A percentile compares a stretch with the other conserved stretches of the same genome.
These are phyloP conservation scores for Erysimum cheiranthoides DNA, from an alignment of 345 rosid species.

Conservation along the genomic window DNA sequence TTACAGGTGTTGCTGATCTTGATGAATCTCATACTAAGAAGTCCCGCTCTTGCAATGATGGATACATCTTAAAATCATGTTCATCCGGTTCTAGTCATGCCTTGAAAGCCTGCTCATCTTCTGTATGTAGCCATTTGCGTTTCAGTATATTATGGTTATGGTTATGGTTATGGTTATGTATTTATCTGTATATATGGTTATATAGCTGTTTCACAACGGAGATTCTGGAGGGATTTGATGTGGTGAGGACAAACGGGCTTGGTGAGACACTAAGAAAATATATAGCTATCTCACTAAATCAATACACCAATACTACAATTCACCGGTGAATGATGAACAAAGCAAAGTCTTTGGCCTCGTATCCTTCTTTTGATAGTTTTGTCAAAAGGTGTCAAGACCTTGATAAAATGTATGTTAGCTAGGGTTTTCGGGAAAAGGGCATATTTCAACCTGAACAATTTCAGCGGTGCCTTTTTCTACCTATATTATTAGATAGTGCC, in stretches of 20 bases:
- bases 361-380: slow-evolving; percentile 68
- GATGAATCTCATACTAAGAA: slow-evolving; percentile 42
- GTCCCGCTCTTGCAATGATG: slow-evolving; percentile 48
- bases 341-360: slow-evolving; percentile 43
- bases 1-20: slow-evolving; percentile 59
- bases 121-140: slow-evolving; percentile 57
- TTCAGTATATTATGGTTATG: slow-evolving; percentile 17
- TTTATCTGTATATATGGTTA: not conserved
- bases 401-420: slow-evolving; percentile 82
- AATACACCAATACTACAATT: slow-evolving; percentile 64
- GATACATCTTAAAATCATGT: slow-evolving; percentile 35
- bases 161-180: no score
- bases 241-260: slow-evolving; percentile 74
- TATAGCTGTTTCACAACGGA: slow-evolving; percentile 91
- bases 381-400: slow-evolving; percentile 74
- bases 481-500: no score
- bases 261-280: slow-evolving; percentile 78
- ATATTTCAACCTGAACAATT: no score
- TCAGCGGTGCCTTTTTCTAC: no score
- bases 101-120: slow-evolving; percentile 68
- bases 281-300: slow-evolving; percentile 78
- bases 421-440: no score
- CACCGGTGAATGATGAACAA: slow-evolving; percentile 44
- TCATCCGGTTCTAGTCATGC: slow-evolving; percentile 47
- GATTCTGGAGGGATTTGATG: slow-evolving; percentile 91